A percentile compares a stretch with the other conserved stretches of the same genome.
phyloP scores from a whole-genome alignment of 2,329 filamentous ascomycete species.

The Purpureocillium lavendulum region DNA sequence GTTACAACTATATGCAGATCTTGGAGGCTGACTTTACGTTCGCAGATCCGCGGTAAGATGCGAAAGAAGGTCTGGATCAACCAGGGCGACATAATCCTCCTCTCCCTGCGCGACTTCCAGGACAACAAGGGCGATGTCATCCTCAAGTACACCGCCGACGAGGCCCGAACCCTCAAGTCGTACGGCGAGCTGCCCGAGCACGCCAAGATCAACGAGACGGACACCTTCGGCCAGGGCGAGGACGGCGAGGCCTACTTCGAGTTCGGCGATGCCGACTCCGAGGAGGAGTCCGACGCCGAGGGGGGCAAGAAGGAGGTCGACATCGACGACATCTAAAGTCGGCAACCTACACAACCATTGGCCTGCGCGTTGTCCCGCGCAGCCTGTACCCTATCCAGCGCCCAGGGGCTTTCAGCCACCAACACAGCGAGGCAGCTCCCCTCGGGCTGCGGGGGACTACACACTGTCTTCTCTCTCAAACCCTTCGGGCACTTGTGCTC shows the following conservation, averaged over 20 bases:
- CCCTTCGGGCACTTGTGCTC: constrained; percentile 13
- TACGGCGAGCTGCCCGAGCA: constrained; percentile 96
- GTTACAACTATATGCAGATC: too few species aligned
- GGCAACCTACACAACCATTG: constrained; percentile 3
- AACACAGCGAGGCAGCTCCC: too few species aligned
- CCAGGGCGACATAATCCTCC: constrained; percentile 88
- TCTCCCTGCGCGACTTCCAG: constrained; percentile 85
- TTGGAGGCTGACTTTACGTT: not conserved
- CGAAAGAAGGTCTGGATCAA: constrained; percentile 99
- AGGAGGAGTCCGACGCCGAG: constrained; percentile 43
- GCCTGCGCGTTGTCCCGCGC: not conserved
- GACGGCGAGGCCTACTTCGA: constrained; percentile 97
- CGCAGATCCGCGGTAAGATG: constrained; percentile 72
- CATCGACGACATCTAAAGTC: constrained; percentile 88
- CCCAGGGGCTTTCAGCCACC: not conserved
- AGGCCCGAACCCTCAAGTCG: constrained; percentile 89
- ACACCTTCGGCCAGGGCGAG: constrained; percentile 85
- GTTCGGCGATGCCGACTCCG: constrained; percentile 85
- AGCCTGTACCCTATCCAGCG: not conserved
- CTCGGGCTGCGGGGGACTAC: constrained; percentile 14
- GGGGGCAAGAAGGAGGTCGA: constrained; percentile 71
- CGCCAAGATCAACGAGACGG: constrained; percentile 99
- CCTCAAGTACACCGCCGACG: constrained; percentile 92
- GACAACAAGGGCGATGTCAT: constrained; percentile 96
- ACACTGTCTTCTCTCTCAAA: constrained; percentile 62